Evolutionary conservation across 768 basidiomycete species (phyloP).

Genomic region (Leccinum longicurvipes): DNA sequence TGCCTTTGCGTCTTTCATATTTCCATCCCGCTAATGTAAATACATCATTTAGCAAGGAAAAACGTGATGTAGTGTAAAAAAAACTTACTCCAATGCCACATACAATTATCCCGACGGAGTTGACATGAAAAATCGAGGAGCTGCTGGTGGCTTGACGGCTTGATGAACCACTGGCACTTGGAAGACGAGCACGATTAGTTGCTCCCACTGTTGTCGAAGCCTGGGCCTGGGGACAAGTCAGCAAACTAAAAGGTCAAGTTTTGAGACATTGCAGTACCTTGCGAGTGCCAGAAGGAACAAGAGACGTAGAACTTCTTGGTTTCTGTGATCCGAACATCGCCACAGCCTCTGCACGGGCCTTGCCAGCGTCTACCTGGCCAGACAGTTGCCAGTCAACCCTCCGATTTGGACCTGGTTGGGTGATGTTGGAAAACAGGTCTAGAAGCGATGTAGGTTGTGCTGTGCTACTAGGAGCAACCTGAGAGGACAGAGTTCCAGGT

Average conservation of each 20-base stretch:
- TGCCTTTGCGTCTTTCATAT: background rate
- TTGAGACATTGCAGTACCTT: background rate
- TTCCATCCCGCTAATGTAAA: background rate
- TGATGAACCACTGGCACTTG: background rate
- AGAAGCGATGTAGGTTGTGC: background rate
- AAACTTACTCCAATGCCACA: background rate
- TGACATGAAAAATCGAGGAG: background rate
- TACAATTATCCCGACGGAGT: background rate
- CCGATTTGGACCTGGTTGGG: background rate
- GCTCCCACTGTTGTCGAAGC: background rate
- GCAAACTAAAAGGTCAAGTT: background rate
- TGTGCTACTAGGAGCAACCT: background rate
- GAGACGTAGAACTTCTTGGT: background rate
- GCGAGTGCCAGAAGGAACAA: background rate
- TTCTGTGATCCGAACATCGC: background rate
- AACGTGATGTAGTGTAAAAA: no score
- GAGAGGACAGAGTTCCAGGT: background rate
- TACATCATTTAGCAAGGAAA: no score
- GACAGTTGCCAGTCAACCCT: background rate
- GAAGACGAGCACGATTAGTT: background rate
- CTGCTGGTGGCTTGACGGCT: background rate
- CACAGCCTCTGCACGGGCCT: background rate
- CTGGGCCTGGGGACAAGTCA: background rate
- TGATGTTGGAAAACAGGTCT: background rate
- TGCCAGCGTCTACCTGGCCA: background rate